Conservation (phyloP, 169 alveolate species). For the Eimeria falciformis region DNA sequence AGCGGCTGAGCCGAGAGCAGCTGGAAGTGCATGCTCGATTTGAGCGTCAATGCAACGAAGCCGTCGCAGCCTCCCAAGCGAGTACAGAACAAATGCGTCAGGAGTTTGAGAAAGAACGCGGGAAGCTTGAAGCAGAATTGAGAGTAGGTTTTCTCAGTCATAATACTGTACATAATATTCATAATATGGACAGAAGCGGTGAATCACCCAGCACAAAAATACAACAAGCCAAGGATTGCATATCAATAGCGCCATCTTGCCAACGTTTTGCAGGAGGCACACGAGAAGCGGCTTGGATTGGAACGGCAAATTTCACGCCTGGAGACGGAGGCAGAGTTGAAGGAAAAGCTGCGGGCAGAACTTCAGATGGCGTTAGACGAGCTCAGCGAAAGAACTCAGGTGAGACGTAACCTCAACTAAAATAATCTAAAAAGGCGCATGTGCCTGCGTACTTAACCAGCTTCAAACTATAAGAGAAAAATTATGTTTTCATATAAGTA, state of each 20-base stretch:
- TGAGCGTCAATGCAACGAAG: not conserved
- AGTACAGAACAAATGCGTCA: not conserved
- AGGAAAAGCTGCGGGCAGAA: not conserved
- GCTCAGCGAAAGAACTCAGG: not conserved
- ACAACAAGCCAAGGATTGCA: too few relatives aligned
- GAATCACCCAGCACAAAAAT: too few relatives aligned
- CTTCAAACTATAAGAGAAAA: too few relatives aligned
- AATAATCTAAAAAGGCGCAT: too few relatives aligned
- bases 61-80: not conserved
- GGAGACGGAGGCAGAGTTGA: slow-evolving; percentile 17
- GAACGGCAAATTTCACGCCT: not conserved
- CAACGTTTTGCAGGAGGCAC: not conserved
- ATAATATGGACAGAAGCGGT: too few relatives aligned
- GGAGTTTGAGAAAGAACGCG: not conserved
- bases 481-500: too few relatives aligned
- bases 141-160: not conserved
- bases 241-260: too few relatives aligned
- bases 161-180: not conserved
- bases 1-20: slow-evolving; percentile 46
- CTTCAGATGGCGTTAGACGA: not conserved
- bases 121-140: not conserved
- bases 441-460: too few relatives aligned
- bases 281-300: not conserved
- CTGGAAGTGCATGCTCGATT: not conserved
- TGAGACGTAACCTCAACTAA: too few relatives aligned